phyloP scores from a whole-genome alignment of 2,329 filamentous ascomycete genomes.

The Alternaria rosae region DNA sequence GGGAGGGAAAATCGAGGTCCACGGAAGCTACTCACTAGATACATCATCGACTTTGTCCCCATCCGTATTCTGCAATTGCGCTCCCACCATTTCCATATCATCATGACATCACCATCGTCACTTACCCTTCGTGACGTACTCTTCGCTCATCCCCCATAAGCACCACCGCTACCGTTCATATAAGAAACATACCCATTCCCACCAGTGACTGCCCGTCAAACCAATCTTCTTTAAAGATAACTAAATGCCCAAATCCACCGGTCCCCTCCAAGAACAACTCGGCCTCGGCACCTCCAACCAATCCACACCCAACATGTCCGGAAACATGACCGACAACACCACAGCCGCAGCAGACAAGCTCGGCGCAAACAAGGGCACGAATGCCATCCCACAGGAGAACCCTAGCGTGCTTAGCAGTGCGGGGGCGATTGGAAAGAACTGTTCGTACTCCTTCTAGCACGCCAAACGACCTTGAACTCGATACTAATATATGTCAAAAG shows the following conservation, averaged over 20 bases:
- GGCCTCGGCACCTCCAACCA: constrained; percentile 19
- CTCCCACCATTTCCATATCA: constrained; percentile 15
- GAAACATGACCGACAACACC: constrained; percentile 30
- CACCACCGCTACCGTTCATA: background rate
- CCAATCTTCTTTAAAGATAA: background rate
- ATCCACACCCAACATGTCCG: constrained; percentile 13
- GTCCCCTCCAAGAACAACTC: constrained; percentile 30
- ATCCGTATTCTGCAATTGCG: background rate
- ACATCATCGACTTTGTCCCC: constrained; percentile 18
- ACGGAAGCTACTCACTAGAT: constrained; percentile 10
- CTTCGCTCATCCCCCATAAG: background rate
- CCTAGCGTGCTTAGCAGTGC: constrained; percentile 56
- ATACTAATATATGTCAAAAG: too few relatives aligned
- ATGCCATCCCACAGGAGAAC: constrained; percentile 42
- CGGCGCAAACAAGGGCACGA: constrained; percentile 40
- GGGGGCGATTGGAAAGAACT: constrained; percentile 63
- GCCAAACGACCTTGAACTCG: too few relatives aligned
- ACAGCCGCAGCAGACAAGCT: constrained; percentile 36
- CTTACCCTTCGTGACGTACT: constrained; percentile 10
- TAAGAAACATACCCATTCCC: background rate
- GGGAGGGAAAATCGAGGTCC: background rate
- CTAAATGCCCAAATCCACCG: constrained; percentile 34
- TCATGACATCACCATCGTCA: constrained; percentile 28
- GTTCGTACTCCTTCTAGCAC: too few relatives aligned
- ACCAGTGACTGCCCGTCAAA: too few relatives aligned